Evolutionary conservation across 768 basidiomycete species (phyloP).

Genomic region (Phylloporus sp.): DNA sequence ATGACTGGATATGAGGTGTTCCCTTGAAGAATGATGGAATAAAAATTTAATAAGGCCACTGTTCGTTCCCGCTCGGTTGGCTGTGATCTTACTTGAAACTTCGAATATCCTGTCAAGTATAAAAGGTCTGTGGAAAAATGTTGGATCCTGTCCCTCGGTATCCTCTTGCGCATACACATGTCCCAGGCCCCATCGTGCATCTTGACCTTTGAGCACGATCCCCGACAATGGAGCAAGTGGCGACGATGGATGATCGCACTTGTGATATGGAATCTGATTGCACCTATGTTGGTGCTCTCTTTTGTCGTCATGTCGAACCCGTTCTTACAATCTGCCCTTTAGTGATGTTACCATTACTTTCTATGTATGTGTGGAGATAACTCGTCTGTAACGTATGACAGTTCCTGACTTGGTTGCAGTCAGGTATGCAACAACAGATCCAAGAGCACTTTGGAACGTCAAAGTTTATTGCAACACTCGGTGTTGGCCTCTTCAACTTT

Average conservation of each 20-base stretch:
- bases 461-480: conserved; percentile 13
- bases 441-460: conserved; percentile 21
- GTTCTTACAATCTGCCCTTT: conserved; percentile 3
- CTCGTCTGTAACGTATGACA: background rate
- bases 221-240: conserved; percentile 27
- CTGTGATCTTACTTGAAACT: background rate
- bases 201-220: conserved; percentile 21
- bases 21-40: background rate
- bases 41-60: background rate
- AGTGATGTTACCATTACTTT: conserved; percentile 18
- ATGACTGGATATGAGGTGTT: background rate
- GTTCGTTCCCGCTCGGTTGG: background rate
- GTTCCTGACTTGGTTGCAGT: conserved; percentile 10
- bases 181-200: conserved; percentile 15
- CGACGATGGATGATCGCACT: conserved; percentile 25
- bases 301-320: background rate
- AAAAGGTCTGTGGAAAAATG: conserved; percentile 2
- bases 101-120: conserved; percentile 2
- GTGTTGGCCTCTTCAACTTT: conserved; percentile 22
- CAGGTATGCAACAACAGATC: conserved; percentile 20
- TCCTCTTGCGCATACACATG: conserved; percentile 12
- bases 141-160: background rate
- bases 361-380: conserved; percentile 12
- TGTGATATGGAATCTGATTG: conserved; percentile 27
- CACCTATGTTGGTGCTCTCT: conserved; percentile 21